Base-by-base conservation (phyloP, 2,329 filamentous ascomycete genomes). In the Aureobasidium sp. region DNA sequence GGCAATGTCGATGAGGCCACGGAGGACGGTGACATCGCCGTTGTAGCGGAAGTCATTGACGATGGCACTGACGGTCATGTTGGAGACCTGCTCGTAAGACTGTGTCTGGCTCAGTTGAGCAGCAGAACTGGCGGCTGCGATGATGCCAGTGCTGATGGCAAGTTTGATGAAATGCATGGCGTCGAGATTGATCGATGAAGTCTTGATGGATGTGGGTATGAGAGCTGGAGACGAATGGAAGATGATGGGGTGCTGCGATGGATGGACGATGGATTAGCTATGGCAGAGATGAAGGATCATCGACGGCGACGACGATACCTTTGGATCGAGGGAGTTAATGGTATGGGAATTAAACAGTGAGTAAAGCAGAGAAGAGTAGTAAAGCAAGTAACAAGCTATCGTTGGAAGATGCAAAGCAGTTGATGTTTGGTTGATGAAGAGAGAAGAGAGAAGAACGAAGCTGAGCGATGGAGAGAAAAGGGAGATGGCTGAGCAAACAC, bases 21-120 rank as follows among this genome's bases (percentile, higher is more conserved):
- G 44, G 27, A 60, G 57, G 45, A 60, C 57, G 7, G 57, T 40
- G 44, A 60, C 44, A 50, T 60, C 57, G 45, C 57, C 57, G 12
- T 60, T 60, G 57, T 45, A 44, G 11, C 57, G 44, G 45, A 60
- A 60, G 57, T 60, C 57, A n/a, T 60, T 60, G 57, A 60, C 57
- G 22, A 60, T 49, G 57, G 57, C 40, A 29, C 27, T 60, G 45
- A 60, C 57, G 8, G 57, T 60, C 44, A 45, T 50, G 45, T 42
- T 60, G 35, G 57, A 44, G 40, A 50, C 40, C 27, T 60, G 57
- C 31, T 60, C 57, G 35, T 60, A 60, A 33, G 57, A 40, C 57
- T 60, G 57, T 14, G 45, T 42, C 44, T 59, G 54, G 19, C 31
- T 48, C 17, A 17, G 14, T 48, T 58, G 54, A 48, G 54, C 54